Evolutionary conservation across 805 yeast species (phyloP).

Genomic region (Ascoidea tarda): DNA sequence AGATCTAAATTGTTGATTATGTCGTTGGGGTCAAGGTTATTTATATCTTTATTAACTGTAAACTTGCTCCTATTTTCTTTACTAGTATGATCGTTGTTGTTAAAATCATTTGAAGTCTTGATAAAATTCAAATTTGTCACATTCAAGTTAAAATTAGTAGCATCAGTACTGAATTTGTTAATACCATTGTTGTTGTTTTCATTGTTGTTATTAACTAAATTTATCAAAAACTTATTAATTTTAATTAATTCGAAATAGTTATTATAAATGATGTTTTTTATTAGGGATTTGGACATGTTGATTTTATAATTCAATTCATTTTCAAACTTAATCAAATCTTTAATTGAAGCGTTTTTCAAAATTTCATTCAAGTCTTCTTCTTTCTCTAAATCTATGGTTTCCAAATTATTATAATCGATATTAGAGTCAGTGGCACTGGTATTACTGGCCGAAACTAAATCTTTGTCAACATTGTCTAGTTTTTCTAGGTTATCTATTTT

Average conservation of each 20-base stretch:
- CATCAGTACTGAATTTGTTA: background rate
- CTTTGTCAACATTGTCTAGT: slow-evolving; percentile 20
- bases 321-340: slow-evolving; percentile 9
- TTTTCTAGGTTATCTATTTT: slow-evolving; percentile 12
- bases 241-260: slow-evolving; percentile 9
- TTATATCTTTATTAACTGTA: too few species aligned
- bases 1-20: too few species aligned
- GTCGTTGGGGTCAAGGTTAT: too few species aligned
- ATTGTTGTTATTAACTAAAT: too few species aligned
- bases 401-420: background rate
- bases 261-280: slow-evolving; percentile 9
- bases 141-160: too few species aligned
- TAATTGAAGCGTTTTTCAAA: slow-evolving; percentile 11
- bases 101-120: too few species aligned
- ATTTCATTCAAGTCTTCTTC: slow-evolving; percentile 9
- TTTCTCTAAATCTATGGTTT: slow-evolving; percentile 15
- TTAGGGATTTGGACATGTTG: slow-evolving; percentile 6
- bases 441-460: slow-evolving; percentile 41
- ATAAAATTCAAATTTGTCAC: too few species aligned
- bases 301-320: slow-evolving; percentile 8
- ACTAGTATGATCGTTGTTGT: too few species aligned
- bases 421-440: slow-evolving; percentile 22
- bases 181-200: background rate
- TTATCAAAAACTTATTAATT: slow-evolving; percentile 2
- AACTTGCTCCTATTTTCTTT: too few species aligned